These are phyloP conservation scores for Trichophaea hybrida DNA, from an alignment of 2,329 filamentous ascomycete species.

Conservation along the genomic window DNA sequence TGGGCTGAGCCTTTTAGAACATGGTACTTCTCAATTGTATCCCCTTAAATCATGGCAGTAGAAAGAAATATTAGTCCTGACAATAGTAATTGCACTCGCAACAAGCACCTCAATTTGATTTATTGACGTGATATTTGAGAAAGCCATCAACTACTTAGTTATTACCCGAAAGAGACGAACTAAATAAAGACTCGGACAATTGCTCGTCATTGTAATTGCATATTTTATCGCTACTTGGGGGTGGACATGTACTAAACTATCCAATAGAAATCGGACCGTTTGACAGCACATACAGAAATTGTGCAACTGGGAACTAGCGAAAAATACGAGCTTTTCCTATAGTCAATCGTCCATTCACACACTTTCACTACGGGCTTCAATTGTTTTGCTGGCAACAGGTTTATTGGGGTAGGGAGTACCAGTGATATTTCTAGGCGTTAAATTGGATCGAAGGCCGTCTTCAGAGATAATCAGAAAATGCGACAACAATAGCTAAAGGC, in stretches of 20 bases:
- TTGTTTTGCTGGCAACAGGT: conserved; percentile 48
- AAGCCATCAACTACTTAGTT: conserved; percentile 37
- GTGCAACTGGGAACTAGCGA: conserved; percentile 56
- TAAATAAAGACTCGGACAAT: conserved; percentile 16
- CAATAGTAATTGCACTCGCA: conserved; percentile 27
- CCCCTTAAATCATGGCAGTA: conserved; percentile 33
- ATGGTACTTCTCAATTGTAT: conserved; percentile 39
- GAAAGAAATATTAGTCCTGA: conserved; percentile 22
- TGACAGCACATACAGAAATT: conserved; percentile 51
- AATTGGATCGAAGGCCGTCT: conserved; percentile 32
- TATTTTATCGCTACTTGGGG: conserved; percentile 40
- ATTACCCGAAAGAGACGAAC: conserved; percentile 30
- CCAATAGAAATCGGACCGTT: conserved; percentile 30
- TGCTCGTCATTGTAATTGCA: conserved; percentile 30
- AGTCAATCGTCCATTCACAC: conserved; percentile 49
- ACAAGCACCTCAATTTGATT: conserved; percentile 33
- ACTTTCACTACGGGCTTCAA: conserved; percentile 54
- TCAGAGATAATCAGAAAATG: conserved; percentile 32
- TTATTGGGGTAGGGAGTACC: conserved; percentile 35
- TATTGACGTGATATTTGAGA: conserved; percentile 36
- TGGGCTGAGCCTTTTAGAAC: conserved; percentile 34
- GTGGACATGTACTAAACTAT: conserved; percentile 34
- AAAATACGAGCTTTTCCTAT: conserved; percentile 51
- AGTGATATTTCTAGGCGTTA: conserved; percentile 36
- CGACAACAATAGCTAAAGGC: conserved; percentile 35